phyloP scores from a whole-genome alignment of 768 basidiomycete genomes.

The Tulasnella sp. region DNA sequence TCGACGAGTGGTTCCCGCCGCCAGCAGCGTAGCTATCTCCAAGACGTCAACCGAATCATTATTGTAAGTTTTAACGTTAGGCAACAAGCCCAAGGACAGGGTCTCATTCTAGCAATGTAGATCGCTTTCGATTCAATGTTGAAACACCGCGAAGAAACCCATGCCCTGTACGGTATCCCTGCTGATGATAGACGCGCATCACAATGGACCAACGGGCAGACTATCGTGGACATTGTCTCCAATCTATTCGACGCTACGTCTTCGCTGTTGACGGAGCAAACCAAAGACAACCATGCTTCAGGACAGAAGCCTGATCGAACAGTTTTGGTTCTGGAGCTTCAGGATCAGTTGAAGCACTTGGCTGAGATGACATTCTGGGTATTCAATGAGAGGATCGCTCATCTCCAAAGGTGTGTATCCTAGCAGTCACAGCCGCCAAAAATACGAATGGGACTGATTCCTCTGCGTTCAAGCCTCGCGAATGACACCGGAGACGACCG shows the following conservation, averaged over 20 bases:
- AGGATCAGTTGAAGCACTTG: conserved; percentile 10
- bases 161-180: conserved; percentile 68
- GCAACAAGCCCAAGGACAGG: neutral
- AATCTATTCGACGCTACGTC: conserved; percentile 51
- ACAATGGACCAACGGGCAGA: conserved; percentile 75
- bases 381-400: conserved; percentile 3
- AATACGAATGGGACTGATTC: neutral
- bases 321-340: neutral
- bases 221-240: conserved; percentile 58
- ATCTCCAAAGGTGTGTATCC: conserved; percentile 9
- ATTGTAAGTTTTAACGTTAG: conserved; percentile 43
- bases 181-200: conserved; percentile 47
- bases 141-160: conserved; percentile 65
- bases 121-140: conserved; percentile 62
- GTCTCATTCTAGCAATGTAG: conserved; percentile 35
- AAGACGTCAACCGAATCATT: conserved; percentile 62
- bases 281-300: neutral
- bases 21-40: conserved; percentile 41
- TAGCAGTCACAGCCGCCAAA: neutral
- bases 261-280: neutral
- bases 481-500: conserved; percentile 39
- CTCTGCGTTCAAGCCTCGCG: neutral
- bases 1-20: conserved; percentile 40
- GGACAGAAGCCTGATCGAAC: neutral
- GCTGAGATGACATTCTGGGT: conserved; percentile 10